phyloP scores from a whole-genome alignment of 352 stramenopile species.

The Globisporangium abappressorium region DNA sequence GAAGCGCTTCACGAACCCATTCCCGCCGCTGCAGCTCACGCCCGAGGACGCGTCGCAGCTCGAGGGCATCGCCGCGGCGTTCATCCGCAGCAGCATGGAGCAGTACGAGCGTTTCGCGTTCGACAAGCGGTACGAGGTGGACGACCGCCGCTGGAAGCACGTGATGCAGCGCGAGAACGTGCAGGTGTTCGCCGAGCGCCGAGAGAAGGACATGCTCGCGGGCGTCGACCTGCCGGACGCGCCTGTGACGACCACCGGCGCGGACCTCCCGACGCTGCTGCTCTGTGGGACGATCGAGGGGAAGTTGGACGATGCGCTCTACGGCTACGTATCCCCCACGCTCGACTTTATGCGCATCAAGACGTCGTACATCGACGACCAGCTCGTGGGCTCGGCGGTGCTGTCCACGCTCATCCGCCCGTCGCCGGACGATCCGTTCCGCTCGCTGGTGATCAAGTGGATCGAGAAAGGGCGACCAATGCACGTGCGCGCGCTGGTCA shows the following conservation, averaged over 20 bases:
- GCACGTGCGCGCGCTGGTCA: constrained; percentile 37
- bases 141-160: constrained; percentile 13
- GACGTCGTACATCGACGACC: constrained; percentile 44
- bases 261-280: constrained; percentile 39
- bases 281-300: constrained; percentile 50
- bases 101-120: constrained; percentile 14
- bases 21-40: constrained; percentile 14
- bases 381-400: constrained; percentile 43
- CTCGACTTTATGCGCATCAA: constrained; percentile 46
- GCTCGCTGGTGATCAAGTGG: constrained; percentile 57
- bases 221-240: neutral
- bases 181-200: constrained; percentile 1
- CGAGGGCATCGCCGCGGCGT: constrained; percentile 10
- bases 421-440: constrained; percentile 44
- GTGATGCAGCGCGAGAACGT: constrained; percentile 10
- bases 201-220: constrained; percentile 1
- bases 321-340: constrained; percentile 39
- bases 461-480: constrained; percentile 41
- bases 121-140: constrained; percentile 8
- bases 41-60: constrained; percentile 9
- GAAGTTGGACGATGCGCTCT: constrained; percentile 57
- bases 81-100: constrained; percentile 10
- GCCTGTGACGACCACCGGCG: neutral
- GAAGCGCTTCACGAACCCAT: constrained; percentile 11
- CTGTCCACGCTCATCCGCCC: constrained; percentile 42